phyloP scores from a whole-genome alignment of 2,329 filamentous ascomycete species.

The Teratosphaeria destructans region DNA sequence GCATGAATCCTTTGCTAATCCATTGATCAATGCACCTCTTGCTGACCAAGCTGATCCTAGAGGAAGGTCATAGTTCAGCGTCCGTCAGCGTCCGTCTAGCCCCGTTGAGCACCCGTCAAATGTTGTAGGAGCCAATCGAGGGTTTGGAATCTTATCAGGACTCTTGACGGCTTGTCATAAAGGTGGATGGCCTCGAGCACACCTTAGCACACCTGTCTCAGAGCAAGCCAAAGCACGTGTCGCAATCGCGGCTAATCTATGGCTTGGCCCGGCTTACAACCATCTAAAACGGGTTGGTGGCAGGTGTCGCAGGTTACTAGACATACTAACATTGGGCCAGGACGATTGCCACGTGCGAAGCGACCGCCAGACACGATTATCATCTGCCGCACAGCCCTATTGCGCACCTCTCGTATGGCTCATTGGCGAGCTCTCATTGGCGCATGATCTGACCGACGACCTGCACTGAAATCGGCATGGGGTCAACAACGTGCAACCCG shows the following conservation, averaged over 20 bases:
- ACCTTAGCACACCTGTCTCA: not conserved
- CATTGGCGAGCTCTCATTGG: not conserved
- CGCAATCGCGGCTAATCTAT: not conserved
- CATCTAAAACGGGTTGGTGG: not conserved
- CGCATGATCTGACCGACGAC: not conserved
- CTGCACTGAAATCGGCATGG: not conserved
- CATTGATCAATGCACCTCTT: not conserved
- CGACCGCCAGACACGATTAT: not conserved
- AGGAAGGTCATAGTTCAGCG: not conserved
- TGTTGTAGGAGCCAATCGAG: not conserved
- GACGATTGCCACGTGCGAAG: not conserved
- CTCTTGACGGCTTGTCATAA: not conserved
- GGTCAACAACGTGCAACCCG: not conserved
- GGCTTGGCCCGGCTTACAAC: not conserved
- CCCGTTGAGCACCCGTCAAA: not conserved
- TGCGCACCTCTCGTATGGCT: not conserved
- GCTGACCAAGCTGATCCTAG: not conserved
- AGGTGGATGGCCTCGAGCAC: not conserved
- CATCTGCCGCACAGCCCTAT: too few species aligned
- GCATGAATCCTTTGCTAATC: not conserved
- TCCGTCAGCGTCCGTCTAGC: not conserved
- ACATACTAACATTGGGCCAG: not conserved
- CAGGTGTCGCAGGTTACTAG: not conserved
- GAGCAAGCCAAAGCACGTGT: not conserved
- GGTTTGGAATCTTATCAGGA: not conserved